Conservation (phyloP, 176 grass and related monocot species). For the Aegilops bicornis region DNA sequence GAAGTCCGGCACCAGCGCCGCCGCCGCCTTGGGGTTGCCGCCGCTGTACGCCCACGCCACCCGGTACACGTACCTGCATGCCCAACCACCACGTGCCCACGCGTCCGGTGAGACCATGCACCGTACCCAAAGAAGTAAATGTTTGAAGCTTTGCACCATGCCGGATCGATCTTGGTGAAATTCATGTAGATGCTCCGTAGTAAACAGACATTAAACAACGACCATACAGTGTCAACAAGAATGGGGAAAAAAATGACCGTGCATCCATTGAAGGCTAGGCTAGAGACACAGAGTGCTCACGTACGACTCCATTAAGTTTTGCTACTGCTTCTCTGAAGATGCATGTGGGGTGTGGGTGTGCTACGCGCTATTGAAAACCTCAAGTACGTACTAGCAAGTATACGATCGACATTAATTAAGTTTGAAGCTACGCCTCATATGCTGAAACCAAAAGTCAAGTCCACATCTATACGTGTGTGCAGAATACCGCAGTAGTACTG, state of each 20-base stretch:
- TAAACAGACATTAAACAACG: neutral
- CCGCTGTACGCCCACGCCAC: slow-evolving; percentile 26
- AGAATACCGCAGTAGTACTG: neutral
- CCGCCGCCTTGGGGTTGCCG: slow-evolving; percentile 32
- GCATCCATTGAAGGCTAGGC: neutral
- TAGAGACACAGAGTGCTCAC: neutral
- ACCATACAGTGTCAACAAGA: neutral
- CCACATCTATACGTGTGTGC: neutral
- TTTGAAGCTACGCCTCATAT: neutral
- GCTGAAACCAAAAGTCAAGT: slow-evolving; percentile 11
- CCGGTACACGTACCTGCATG: slow-evolving; percentile 44
- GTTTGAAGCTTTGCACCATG: neutral
- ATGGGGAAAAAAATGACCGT: neutral
- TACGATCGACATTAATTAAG: neutral
- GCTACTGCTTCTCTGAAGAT: neutral
- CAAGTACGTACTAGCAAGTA: too few species aligned
- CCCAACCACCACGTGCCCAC: too few species aligned
- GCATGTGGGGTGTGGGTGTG: neutral
- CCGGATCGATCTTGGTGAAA: too few species aligned
- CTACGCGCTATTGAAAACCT: neutral
- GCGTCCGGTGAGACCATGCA: neutral
- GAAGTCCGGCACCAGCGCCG: slow-evolving; percentile 65
- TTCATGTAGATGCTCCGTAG: neutral
- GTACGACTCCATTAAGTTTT: neutral
- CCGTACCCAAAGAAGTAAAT: neutral